Base-by-base conservation (phyloP, 768 basidiomycete genomes). In the Roridomyces roridus region DNA sequence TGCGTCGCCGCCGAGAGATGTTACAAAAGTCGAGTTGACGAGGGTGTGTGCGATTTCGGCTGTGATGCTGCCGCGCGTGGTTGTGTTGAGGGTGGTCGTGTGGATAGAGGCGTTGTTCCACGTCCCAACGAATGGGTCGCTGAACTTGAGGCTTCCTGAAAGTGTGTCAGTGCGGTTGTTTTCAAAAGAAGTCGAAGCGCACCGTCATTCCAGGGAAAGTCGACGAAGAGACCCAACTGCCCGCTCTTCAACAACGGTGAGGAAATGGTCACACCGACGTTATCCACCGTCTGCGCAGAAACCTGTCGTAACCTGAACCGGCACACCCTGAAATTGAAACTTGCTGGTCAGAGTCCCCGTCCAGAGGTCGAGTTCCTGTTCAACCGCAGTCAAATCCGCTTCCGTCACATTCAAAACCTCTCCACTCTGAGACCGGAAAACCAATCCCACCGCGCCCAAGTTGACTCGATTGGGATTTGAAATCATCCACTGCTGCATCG, bases 181-280 rank as follows among this genome's bases (percentile, higher is more conserved):
- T 31, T 34, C 15, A 15, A 28, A 11, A 18, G 4, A 17, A 11
- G 34, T 35, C 15, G 6, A 26, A 23, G 21, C 46, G 53, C 70
- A n/a, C 85, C 85, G 57, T 84, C 84, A 67, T 82, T 83, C 83
- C 83, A 86, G 6, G 84, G 84, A 59, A 83, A 85, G 65, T 86
- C 84, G 12, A 86, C 58, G 67, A 84, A 85, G 0, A 85, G 18
- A 0, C 79, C 81, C 8, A 85, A 67, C 31, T 68, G 68, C 4
- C 75, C 74, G 8, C 61, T 54, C 14, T 60, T 15, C n/a, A 86
- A 45, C 18, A 84, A 70, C 2, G 70, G 12, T 6, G 83, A 85
- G 3, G 65, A 35, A 31, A 85, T 60, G 2, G 55, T 65, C 23
- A 85, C 64, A 2, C 70, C 80, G 24, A 85, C 61, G 7, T 72